Conservation (phyloP, 345 rosid genomes). For the Syzygium jambos region DNA sequence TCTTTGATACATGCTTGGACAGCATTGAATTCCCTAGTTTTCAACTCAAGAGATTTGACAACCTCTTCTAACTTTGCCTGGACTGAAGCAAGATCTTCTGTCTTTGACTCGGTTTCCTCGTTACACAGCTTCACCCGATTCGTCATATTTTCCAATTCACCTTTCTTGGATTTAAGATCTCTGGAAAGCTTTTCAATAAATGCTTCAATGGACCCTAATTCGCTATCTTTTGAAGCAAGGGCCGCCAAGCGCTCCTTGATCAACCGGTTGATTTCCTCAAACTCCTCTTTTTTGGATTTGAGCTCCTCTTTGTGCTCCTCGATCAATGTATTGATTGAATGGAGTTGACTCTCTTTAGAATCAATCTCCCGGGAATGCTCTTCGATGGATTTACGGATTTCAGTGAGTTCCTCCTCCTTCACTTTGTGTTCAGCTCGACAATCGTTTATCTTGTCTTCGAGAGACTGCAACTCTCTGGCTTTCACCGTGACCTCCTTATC, state of each 20-base stretch:
- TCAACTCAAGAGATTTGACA: not conserved
- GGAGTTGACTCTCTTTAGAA: not conserved
- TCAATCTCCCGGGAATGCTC: not conserved
- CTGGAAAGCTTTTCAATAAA: not conserved
- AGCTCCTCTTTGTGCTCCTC: not conserved
- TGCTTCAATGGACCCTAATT: not conserved
- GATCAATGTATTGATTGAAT: not conserved
- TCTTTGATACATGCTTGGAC: not conserved
- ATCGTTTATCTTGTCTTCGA: not conserved
- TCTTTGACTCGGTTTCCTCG: not conserved
- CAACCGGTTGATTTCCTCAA: not conserved
- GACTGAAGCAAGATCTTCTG: not conserved
- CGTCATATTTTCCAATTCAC: not conserved
- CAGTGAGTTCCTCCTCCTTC: not conserved
- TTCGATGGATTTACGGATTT: not conserved
- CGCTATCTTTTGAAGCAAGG: not conserved
- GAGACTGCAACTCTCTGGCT: not conserved
- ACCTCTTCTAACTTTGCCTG: not conserved
- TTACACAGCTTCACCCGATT: not conserved
- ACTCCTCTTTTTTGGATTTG: not conserved
- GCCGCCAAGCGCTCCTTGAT: not conserved
- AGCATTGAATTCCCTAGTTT: not conserved
- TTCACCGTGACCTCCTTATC: not conserved
- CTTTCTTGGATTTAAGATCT: not conserved
- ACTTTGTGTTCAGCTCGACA: not conserved